Percentiles rank a stretch among this genome's conserved stretches.
Evolutionary conservation across 2,329 filamentous ascomycete genomes (phyloP).

Genomic region (Chlorencoelia australis): DNA sequence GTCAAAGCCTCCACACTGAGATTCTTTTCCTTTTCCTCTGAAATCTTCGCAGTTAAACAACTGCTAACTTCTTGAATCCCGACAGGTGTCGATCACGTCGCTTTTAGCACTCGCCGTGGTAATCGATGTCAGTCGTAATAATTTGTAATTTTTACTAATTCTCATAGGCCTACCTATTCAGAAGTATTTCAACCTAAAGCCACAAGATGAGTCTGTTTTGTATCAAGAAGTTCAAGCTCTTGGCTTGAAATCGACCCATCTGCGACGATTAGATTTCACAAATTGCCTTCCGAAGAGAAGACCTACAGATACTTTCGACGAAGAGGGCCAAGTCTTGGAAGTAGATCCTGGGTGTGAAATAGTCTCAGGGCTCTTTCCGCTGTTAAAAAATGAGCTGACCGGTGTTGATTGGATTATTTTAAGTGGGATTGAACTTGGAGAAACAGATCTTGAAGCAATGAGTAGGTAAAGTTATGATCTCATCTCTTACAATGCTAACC

Average conservation of each 20-base stretch:
- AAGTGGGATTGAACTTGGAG: conserved; percentile 59
- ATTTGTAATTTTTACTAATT: too few species aligned
- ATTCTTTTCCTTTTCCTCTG: too few species aligned
- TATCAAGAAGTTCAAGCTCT: conserved; percentile 60
- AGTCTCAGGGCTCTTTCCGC: conserved; percentile 56
- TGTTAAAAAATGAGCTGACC: conserved; percentile 56
- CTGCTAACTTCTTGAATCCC: too few species aligned
- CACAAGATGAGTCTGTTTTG: conserved; percentile 39
- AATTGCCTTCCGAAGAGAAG: conserved; percentile 47
- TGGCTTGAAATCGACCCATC: conserved; percentile 52
- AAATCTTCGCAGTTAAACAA: too few species aligned
- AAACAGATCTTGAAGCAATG: conserved; percentile 61
- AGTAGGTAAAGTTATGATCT: too few species aligned
- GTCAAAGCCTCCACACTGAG: too few species aligned
- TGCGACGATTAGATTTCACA: conserved; percentile 56
- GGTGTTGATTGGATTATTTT: conserved; percentile 62
- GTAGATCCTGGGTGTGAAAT: conserved; percentile 58
- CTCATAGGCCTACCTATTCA: conserved; percentile 28
- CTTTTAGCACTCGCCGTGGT: conserved; percentile 49
- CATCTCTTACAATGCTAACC: conserved; percentile 25
- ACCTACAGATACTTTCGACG: conserved; percentile 31
- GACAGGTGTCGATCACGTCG: conserved; percentile 56
- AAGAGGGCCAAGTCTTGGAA: conserved; percentile 36
- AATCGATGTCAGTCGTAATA: conserved; percentile 41
- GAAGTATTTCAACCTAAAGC: conserved; percentile 25